A percentile compares a stretch with the other conserved stretches of the same genome.
phyloP scores from a whole-genome alignment of 768 basidiomycete genomes.

The Cyclocybe aegerita region DNA sequence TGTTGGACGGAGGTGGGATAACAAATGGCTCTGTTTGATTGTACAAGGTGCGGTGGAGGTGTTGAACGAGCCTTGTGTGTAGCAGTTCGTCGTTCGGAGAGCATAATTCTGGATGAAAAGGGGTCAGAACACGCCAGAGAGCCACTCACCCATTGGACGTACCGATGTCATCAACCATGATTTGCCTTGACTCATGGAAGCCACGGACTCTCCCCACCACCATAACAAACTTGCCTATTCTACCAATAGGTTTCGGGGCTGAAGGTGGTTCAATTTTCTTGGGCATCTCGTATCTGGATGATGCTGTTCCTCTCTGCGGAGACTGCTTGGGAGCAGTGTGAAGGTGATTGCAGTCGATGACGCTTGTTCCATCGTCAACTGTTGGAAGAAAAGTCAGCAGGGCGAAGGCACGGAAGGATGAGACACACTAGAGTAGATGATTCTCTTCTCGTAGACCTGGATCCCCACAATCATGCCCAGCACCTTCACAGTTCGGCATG shows the following conservation, averaged over 20 bases:
- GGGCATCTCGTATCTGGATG: slow-evolving; percentile 10
- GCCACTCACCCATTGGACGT: neutral
- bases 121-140: neutral
- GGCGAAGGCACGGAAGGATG: neutral
- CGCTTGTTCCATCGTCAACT: slow-evolving; percentile 81
- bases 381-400: neutral
- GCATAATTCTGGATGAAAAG: slow-evolving; percentile 37
- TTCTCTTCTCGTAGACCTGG: slow-evolving; percentile 55
- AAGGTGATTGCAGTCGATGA: slow-evolving; percentile 64
- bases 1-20: slow-evolving; percentile 28
- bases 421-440: slow-evolving; percentile 56
- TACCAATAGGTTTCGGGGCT: slow-evolving; percentile 35
- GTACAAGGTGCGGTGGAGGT: slow-evolving; percentile 55
- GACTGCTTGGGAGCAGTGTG: slow-evolving; percentile 25
- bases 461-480: slow-evolving; percentile 68
- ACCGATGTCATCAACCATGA: slow-evolving; percentile 55
- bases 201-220: slow-evolving; percentile 45
- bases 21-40: slow-evolving; percentile 48
- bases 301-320: slow-evolving; percentile 4
- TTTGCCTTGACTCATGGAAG: slow-evolving; percentile 41
- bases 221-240: slow-evolving; percentile 45
- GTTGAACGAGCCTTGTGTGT: slow-evolving; percentile 53
- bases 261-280: slow-evolving; percentile 9
- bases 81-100: slow-evolving; percentile 56
- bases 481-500: slow-evolving; percentile 62